Evolutionary conservation across 148 eudicot species (phyloP), one percentile per base, ranked within the genome.

Genomic region (Beta vulgaris): DNA sequence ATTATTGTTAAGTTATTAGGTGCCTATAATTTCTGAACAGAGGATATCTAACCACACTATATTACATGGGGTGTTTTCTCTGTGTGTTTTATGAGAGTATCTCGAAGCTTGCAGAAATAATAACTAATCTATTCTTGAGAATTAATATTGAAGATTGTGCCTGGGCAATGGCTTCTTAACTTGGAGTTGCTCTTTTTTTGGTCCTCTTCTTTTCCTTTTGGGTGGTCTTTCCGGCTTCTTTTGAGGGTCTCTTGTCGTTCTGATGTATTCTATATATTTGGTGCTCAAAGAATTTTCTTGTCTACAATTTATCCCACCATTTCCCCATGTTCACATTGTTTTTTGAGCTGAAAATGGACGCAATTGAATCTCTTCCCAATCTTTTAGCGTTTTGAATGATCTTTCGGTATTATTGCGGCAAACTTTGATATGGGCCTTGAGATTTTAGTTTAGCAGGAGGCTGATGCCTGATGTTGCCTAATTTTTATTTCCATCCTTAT

Each of bases 401-500:
- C 0, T 57, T 16, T 23, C 6, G 46, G 25, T 58, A 62, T 32
- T 46, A 21, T 34, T 73, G 23, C 55, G 26, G 18, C 61, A 19
- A 59, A 75, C 16, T 18, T 5, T 63, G 76, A 36, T 39, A 26
- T 6, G 43, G 42, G 7, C 71, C 46, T 49, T 29, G 26, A 23
- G 65, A 34, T 66, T 37, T 57, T 49, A 28, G 14, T 70, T 39
- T 32, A 51, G 57, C 57, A 51, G 48, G 61, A n/a, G n/a, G n/a
- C n/a, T n/a, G n/a, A n/a, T n/a, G 21, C 57, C 19, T 7, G 10
- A 69, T n/a, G 26, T 42, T 76, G 60, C 65, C 60, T 63, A 53
- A 16, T 25, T 7, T 66, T 46, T 25, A 23, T 79, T 40, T 55
- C 77, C 25, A 19, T 42, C 79, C 39, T 66, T 48, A 16, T 49